Conservation (phyloP, 345 rosid species). For the Dipteronia sinensis region DNA sequence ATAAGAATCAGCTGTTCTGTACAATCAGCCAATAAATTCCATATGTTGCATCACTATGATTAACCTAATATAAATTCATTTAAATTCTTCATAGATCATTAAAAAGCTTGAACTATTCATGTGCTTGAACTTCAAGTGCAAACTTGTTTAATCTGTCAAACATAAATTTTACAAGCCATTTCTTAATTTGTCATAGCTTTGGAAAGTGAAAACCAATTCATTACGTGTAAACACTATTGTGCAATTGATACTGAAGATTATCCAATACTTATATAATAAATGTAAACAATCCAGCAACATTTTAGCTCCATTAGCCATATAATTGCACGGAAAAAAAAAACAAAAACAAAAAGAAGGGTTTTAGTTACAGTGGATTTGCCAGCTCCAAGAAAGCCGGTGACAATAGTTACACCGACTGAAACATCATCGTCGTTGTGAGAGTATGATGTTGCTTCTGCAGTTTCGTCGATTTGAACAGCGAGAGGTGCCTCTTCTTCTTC, state of each 20-base stretch:
- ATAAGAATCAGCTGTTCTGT: too few relatives aligned
- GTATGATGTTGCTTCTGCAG: neutral
- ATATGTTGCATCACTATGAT: neutral
- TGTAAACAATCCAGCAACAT: neutral
- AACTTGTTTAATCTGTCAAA: neutral
- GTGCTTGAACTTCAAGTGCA: neutral
- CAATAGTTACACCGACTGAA: conserved; percentile 76
- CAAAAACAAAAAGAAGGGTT: neutral
- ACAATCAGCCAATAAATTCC: neutral
- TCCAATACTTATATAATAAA: neutral
- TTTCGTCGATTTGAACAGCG: conserved; percentile 51
- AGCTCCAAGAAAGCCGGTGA: conserved; percentile 96
- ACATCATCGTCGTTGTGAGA: conserved; percentile 25
- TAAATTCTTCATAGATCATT: too few relatives aligned
- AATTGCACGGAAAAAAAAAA: neutral
- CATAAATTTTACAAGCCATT: neutral
- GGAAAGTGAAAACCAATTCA: neutral
- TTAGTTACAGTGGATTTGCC: conserved; percentile 86
- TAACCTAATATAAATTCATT: too few relatives aligned
- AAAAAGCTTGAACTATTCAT: too few relatives aligned
- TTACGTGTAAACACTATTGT: neutral
- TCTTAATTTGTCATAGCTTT: neutral
- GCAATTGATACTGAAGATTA: neutral
- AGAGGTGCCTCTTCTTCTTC: conserved; percentile 76
- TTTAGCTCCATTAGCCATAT: neutral